Evolutionary conservation across 345 rosid genomes (phyloP).

Genomic region (Citrus cavaleriei): DNA sequence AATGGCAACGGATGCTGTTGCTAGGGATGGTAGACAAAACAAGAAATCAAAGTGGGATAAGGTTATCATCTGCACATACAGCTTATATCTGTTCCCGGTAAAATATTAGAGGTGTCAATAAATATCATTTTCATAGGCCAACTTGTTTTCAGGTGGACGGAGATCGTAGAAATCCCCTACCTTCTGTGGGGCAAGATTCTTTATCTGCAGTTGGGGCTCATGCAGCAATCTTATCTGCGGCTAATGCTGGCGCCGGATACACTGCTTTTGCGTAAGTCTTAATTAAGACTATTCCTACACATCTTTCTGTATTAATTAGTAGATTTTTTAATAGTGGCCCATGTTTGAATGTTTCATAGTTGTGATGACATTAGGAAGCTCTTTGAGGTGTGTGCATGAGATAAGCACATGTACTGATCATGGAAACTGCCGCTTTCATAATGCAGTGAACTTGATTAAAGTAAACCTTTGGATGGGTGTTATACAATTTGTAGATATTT

Average conservation of each 20-base stretch:
- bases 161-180: slow-evolving; percentile 54
- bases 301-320: not conserved
- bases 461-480: not conserved
- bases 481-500: not conserved
- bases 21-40: slow-evolving; percentile 70
- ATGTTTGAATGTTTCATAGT: not conserved
- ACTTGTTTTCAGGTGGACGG: slow-evolving; percentile 64
- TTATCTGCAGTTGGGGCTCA: slow-evolving; percentile 55
- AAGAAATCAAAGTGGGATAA: slow-evolving; percentile 97
- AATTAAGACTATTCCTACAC: not conserved
- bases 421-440: not conserved
- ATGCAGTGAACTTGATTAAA: not conserved
- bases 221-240: slow-evolving; percentile 54
- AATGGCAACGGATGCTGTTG: slow-evolving; percentile 37
- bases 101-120: not conserved
- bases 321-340: not conserved
- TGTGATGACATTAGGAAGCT: not conserved
- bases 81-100: not conserved
- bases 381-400: not conserved
- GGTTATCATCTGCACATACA: slow-evolving; percentile 34
- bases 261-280: slow-evolving; percentile 79
- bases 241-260: slow-evolving; percentile 84
- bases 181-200: slow-evolving; percentile 60
- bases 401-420: not conserved
- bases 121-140: slow-evolving; percentile 7